Evolutionary conservation across 2,329 filamentous ascomycete genomes (phyloP).

Genomic region (Epicoccum nigrum): DNA sequence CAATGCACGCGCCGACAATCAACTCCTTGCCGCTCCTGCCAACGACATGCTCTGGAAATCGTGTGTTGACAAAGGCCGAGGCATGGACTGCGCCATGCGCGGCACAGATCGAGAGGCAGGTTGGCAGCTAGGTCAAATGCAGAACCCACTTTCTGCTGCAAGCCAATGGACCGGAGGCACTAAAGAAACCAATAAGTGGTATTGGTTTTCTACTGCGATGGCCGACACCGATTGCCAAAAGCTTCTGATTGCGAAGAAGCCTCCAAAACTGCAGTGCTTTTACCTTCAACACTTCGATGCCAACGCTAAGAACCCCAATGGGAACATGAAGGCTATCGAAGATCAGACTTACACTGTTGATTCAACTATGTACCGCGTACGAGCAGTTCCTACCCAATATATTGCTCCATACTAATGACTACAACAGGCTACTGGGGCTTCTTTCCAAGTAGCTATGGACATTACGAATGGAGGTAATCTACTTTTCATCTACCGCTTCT

Average conservation of each 20-base stretch:
- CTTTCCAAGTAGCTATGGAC: not conserved
- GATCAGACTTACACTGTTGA: not conserved
- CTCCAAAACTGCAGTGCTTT: not conserved
- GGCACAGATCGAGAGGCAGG: constrained; percentile 26
- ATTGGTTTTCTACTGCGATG: not conserved
- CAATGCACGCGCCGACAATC: too few relatives aligned
- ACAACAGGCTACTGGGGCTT: not conserved
- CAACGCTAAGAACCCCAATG: not conserved
- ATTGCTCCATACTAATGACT: too few relatives aligned
- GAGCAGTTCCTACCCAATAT: too few relatives aligned
- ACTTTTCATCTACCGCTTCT: not conserved
- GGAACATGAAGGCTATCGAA: not conserved
- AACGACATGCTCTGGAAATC: constrained; percentile 1
- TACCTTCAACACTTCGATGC: not conserved
- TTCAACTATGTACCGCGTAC: not conserved
- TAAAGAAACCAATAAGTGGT: not conserved
- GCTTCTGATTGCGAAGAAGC: not conserved
- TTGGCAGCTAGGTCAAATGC: constrained; percentile 9
- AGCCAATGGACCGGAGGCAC: constrained; percentile 20
- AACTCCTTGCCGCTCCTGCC: not conserved
- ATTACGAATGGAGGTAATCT: not conserved
- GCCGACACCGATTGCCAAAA: too few relatives aligned
- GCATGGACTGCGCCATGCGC: constrained; percentile 23
- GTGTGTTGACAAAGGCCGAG: constrained; percentile 19
- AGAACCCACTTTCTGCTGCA: constrained; percentile 23